Percentiles rank a stretch among this genome's conserved stretches.
phyloP scores from a whole-genome alignment of 495 filamentous ascomycete genomes.

The Neurospora discreta region DNA sequence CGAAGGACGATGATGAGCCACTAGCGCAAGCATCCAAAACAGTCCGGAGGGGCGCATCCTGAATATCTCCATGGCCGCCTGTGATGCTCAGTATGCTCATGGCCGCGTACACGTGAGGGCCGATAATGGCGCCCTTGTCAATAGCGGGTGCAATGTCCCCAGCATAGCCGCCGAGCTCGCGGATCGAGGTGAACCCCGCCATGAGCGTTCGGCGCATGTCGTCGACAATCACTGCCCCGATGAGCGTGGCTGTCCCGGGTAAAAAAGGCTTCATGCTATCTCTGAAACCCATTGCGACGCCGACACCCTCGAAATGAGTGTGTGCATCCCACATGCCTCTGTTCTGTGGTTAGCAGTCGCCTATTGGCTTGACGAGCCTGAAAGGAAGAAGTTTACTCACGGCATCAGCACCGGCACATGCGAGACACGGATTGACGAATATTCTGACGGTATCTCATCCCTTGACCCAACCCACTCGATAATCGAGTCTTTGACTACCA shows the following conservation, averaged over 20 bases:
- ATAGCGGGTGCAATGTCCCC: conserved; percentile 34
- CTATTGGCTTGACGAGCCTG: neutral
- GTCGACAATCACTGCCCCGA: conserved; percentile 6
- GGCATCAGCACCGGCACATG: conserved; percentile 36
- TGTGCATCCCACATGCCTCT: conserved; percentile 43
- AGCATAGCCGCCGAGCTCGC: conserved; percentile 37
- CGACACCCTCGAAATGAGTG: conserved; percentile 28
- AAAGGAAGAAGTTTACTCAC: conserved; percentile 36
- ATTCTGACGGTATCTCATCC: conserved; percentile 23
- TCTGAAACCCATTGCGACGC: neutral
- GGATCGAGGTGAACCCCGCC: conserved; percentile 42
- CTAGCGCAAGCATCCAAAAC: conserved; percentile 20
- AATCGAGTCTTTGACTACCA: conserved; percentile 29
- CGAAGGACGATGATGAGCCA: neutral
- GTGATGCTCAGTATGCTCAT: conserved; percentile 33
- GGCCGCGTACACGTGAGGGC: conserved; percentile 38
- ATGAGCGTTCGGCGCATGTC: conserved; percentile 24
- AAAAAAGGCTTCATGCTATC: conserved; percentile 2
- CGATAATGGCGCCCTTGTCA: conserved; percentile 33
- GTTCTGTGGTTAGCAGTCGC: neutral
- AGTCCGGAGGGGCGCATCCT: conserved; percentile 23
- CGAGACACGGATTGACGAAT: conserved; percentile 9
- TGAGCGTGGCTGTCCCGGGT: conserved; percentile 2
- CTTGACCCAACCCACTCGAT: conserved; percentile 34
- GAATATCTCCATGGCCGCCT: conserved; percentile 37